Conservation (phyloP, 1,284 basidiomycete genomes). For the Ceratorhiza oryzae-sativae region DNA sequence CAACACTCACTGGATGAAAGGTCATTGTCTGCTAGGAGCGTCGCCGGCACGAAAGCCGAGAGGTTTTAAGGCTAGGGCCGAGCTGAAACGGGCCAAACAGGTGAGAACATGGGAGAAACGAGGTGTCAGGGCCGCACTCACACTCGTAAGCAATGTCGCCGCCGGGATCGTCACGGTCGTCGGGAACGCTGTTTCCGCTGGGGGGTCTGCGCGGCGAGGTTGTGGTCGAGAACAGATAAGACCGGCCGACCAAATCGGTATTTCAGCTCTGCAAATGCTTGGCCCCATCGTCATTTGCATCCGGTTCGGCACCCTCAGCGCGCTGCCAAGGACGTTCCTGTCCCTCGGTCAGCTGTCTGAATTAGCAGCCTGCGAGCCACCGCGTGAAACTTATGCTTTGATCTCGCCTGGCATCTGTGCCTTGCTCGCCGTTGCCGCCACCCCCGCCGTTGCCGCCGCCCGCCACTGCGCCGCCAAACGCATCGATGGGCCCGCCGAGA, state of each 20-base stretch:
- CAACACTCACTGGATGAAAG: slow-evolving; percentile 18
- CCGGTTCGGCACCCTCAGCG: slow-evolving; percentile 20
- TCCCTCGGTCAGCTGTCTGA: slow-evolving; percentile 22
- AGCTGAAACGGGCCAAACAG: slow-evolving; percentile 10
- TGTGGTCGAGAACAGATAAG: slow-evolving; percentile 14
- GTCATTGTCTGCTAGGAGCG: background rate
- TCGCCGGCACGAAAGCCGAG: slow-evolving; percentile 12
- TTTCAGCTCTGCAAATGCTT: background rate
- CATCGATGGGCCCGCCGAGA: background rate
- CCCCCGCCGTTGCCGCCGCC: background rate
- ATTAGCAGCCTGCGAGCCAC: background rate
- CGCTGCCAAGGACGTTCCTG: slow-evolving; percentile 41
- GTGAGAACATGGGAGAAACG: background rate
- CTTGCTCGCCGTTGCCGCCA: background rate
- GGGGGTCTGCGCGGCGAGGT: background rate
- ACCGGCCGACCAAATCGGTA: background rate
- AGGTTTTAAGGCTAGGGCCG: slow-evolving; percentile 16
- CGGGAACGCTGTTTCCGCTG: background rate
- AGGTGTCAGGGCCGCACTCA: slow-evolving; percentile 11
- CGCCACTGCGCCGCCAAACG: background rate
- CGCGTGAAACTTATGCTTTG: background rate
- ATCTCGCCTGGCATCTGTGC: background rate
- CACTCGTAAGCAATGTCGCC: slow-evolving; percentile 1
- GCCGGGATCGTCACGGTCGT: background rate
- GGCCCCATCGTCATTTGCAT: slow-evolving; percentile 33